phyloP scores from a whole-genome alignment of 2,329 filamentous ascomycete species.

The Pyrenophora teres region DNA sequence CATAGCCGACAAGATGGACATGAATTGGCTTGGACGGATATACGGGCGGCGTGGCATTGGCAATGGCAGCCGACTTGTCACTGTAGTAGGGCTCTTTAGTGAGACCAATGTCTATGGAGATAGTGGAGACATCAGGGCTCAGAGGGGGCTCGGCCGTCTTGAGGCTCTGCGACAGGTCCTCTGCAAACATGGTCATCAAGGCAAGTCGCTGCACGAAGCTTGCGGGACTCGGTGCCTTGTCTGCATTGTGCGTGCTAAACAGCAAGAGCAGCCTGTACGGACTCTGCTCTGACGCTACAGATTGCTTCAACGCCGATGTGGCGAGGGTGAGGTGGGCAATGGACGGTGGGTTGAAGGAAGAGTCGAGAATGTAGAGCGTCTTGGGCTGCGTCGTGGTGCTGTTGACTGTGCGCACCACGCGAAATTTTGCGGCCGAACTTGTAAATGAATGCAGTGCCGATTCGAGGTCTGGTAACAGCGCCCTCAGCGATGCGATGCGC shows the following conservation, averaged over 20 bases:
- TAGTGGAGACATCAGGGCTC: slow-evolving; percentile 12
- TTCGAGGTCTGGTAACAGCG: slow-evolving; percentile 41
- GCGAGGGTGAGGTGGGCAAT: slow-evolving; percentile 63
- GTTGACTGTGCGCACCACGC: slow-evolving; percentile 44
- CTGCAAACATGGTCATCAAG: slow-evolving; percentile 73
- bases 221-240: slow-evolving; percentile 69
- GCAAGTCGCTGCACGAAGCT: slow-evolving; percentile 68
- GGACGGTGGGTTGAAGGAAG: slow-evolving; percentile 69
- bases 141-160: slow-evolving; percentile 7
- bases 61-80: slow-evolving; percentile 69
- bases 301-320: slow-evolving; percentile 56
- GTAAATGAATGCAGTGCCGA: slow-evolving; percentile 40
- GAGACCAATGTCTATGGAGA: slow-evolving; percentile 67
- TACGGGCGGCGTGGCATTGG: slow-evolving; percentile 42
- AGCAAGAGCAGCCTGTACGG: slow-evolving; percentile 60
- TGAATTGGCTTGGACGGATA: slow-evolving; percentile 54
- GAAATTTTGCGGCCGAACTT: slow-evolving; percentile 41
- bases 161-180: slow-evolving; percentile 52
- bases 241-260: slow-evolving; percentile 68
- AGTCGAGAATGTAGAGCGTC: slow-evolving; percentile 67
- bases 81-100: slow-evolving; percentile 75
- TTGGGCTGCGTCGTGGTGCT: slow-evolving; percentile 36
- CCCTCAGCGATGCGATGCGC: slow-evolving; percentile 32
- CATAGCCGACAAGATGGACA: slow-evolving; percentile 74
- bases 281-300: slow-evolving; percentile 35